phyloP scores from a whole-genome alignment of 2,329 filamentous ascomycete genomes.

The Pseudocercospora eumusae region DNA sequence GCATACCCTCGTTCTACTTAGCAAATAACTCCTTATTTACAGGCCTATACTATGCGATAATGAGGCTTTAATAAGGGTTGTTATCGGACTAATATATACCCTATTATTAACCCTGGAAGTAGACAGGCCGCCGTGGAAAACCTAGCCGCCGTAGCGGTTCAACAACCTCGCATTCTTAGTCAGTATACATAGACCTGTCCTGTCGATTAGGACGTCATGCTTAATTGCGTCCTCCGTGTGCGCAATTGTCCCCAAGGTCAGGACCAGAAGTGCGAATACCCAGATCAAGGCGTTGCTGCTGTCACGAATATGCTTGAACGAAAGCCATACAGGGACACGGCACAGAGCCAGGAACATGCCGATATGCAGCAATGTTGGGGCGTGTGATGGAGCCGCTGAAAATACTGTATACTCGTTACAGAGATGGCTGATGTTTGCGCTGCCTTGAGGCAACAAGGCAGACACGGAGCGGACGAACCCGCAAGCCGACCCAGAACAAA shows the following conservation, averaged over 20 bases:
- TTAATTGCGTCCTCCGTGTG: not conserved
- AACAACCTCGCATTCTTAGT: too few relatives aligned
- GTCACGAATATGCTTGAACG: slow-evolving; percentile 10
- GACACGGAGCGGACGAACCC: not conserved
- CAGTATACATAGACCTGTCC: too few relatives aligned
- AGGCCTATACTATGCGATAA: too few relatives aligned
- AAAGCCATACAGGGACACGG: not conserved
- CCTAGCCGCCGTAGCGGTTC: too few relatives aligned
- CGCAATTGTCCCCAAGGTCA: slow-evolving; percentile 14
- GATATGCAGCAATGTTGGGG: not conserved
- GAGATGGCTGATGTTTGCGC: too few relatives aligned
- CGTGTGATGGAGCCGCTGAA: not conserved
- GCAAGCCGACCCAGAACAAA: not conserved
- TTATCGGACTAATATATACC: too few relatives aligned
- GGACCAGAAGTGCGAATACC: slow-evolving; percentile 13
- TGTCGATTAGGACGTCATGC: not conserved
- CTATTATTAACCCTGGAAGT: too few relatives aligned
- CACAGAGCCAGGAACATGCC: not conserved
- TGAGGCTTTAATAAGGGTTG: too few relatives aligned
- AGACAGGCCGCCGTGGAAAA: too few relatives aligned
- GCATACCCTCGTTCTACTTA: too few relatives aligned
- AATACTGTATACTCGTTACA: too few relatives aligned
- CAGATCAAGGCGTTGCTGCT: slow-evolving; percentile 14
- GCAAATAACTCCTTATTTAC: too few relatives aligned
- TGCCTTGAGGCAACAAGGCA: not conserved